Evolutionary conservation across 192 early-diverging fungal genomes (phyloP).

Genomic region (Backusella mclennaniae): DNA sequence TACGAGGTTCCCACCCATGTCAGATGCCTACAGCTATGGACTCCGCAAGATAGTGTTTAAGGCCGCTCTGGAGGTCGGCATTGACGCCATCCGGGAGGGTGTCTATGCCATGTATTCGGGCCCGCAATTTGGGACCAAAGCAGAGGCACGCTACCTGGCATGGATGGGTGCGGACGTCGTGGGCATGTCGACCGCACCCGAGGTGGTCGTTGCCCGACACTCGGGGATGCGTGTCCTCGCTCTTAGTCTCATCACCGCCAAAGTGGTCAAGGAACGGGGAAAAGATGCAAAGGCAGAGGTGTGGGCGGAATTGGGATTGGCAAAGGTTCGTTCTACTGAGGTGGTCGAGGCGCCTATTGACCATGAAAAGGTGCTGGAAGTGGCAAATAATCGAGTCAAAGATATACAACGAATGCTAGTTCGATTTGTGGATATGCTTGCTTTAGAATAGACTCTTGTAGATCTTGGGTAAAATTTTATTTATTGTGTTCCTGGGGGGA

Average conservation of each 20-base stretch:
- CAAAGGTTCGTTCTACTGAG: constrained; percentile 19
- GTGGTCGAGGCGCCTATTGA: constrained; percentile 47
- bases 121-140: constrained; percentile 83
- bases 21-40: constrained; percentile 79
- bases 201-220: constrained; percentile 85
- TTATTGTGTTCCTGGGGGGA: background rate
- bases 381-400: constrained; percentile 42
- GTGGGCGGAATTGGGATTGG: constrained; percentile 10
- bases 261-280: constrained; percentile 45
- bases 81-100: constrained; percentile 71
- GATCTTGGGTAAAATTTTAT: background rate
- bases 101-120: constrained; percentile 81
- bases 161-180: constrained; percentile 76
- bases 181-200: constrained; percentile 89
- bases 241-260: constrained; percentile 78
- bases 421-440: background rate
- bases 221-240: constrained; percentile 80
- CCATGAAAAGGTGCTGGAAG: constrained; percentile 73
- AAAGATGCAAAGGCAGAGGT: constrained; percentile 41
- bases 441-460: background rate
- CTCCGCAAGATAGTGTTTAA: constrained; percentile 71
- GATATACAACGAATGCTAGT: constrained; percentile 49
- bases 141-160: constrained; percentile 74
- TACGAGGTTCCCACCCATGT: constrained; percentile 82
- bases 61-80: constrained; percentile 50